These are phyloP conservation scores for Psilocybe mexicana DNA, from an alignment of 1,284 basidiomycete genomes.

Conservation along the genomic window DNA sequence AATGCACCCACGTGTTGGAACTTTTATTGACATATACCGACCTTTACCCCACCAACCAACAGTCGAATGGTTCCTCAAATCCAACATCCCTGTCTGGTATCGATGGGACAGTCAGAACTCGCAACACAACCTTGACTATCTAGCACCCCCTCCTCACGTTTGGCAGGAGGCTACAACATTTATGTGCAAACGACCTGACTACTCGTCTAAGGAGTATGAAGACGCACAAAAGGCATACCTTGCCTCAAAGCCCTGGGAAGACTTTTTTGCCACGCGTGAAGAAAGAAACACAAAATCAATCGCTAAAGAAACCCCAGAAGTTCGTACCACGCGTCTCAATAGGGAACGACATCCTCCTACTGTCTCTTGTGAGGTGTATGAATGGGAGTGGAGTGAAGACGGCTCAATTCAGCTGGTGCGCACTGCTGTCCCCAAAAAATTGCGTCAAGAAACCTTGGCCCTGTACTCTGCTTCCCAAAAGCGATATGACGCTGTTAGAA, in stretches of 20 bases:
- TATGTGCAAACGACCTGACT: neutral
- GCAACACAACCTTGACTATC: neutral
- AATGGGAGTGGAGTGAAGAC: conserved; percentile 8
- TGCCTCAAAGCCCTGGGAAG: conserved; percentile 4
- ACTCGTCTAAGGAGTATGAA: neutral
- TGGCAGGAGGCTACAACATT: neutral
- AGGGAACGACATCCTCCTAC: neutral
- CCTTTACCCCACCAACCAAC: neutral
- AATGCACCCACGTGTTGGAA: neutral
- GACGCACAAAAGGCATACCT: neutral
- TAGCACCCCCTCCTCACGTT: neutral
- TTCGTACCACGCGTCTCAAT: neutral
- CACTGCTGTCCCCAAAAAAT: neutral
- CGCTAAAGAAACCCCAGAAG: neutral
- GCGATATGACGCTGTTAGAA: conserved; percentile 1
- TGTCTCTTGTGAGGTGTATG: neutral
- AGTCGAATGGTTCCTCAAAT: neutral
- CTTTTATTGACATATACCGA: neutral
- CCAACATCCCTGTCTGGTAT: neutral
- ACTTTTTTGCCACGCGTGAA: neutral
- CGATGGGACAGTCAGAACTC: neutral
- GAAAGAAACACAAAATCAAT: neutral
- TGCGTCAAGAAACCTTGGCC: neutral
- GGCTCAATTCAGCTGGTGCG: neutral
- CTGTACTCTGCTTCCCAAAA: neutral